Base-by-base conservation (phyloP, 768 basidiomycete species). In the Sporobolomyces pararoseus region DNA sequence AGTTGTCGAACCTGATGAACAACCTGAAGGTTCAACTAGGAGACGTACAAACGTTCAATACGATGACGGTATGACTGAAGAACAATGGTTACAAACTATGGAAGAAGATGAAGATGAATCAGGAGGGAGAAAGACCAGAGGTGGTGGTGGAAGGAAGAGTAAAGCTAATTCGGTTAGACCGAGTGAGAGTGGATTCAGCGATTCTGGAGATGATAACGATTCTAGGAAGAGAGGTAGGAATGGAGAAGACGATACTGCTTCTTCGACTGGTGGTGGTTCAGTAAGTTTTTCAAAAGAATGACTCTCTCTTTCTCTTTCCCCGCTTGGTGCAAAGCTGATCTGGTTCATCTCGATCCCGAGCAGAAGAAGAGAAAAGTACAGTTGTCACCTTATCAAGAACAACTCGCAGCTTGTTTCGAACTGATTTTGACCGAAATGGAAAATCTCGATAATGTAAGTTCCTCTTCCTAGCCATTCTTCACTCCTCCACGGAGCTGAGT, bases 11-110 rank as follows among this genome's bases (percentile, higher is more conserved):
- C 75, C 77, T 7, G 53, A 50, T 25, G 47, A 65, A 17, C 54
- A 34, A 16, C 57, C 63, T 4, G 71, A 75, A 54, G 79, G 87
- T 10, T 82, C 79, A 17, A 80, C 84, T 51, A 80, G 80, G 46
- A 75, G 81, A 68, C 84, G 91, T 73, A 90, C 87, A 66, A 84
- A 88, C 51, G 91, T 98, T 70, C 88, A 86, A 77, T 98, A 98
- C 77, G 94, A 89, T 68, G 95, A 97, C 77, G 93, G 93, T 21
- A 83, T 98, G 65, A 88, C 87, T 61, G 95, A 98, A 75, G 95
- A 96, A 77, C 88, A 93, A 74, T 96, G 91, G 89, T 86, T 91
- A 84, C 89, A 84, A 53, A 63, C 42, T 49, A 66, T 63, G 49
- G 55, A 70, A 27, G 72, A 73, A 46, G 72, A 74, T 2, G 73